Percentiles rank a stretch among this genome's conserved stretches.
These are phyloP conservation scores for Alectoria sarmentosa DNA, from an alignment of 495 filamentous ascomycete genomes.

Conservation along the genomic window DNA sequence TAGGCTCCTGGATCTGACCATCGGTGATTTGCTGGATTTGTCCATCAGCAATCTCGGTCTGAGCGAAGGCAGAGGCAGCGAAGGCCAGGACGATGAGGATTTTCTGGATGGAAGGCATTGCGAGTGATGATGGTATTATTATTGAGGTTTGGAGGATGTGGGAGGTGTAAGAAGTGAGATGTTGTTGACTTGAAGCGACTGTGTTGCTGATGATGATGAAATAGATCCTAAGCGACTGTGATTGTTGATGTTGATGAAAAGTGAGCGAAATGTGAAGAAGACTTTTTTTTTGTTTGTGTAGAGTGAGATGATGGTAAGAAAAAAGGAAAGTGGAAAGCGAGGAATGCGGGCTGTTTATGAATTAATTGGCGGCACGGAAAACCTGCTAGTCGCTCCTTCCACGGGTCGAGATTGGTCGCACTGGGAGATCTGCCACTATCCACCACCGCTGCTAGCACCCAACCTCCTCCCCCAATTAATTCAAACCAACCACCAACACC, in stretches of 20 bases:
- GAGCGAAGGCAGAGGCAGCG: constrained; percentile 16
- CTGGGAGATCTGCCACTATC: neutral
- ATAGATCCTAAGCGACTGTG: constrained; percentile 26
- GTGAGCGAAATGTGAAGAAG: constrained; percentile 11
- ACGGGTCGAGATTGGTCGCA: neutral
- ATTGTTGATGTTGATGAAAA: constrained; percentile 14
- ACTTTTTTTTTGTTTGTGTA: constrained; percentile 13
- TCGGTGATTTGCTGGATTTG: constrained; percentile 38
- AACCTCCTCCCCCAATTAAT: neutral
- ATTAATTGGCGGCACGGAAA: constrained; percentile 21
- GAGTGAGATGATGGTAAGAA: constrained; percentile 3
- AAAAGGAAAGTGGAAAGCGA: constrained; percentile 14
- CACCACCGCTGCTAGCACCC: neutral
- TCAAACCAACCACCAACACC: neutral
- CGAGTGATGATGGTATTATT: constrained; percentile 17
- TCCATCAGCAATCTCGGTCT: constrained; percentile 40
- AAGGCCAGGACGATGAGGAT: constrained; percentile 25
- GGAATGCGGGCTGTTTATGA: constrained; percentile 24
- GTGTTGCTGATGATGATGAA: constrained; percentile 22
- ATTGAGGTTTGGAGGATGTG: constrained; percentile 6
- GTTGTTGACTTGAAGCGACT: constrained; percentile 19
- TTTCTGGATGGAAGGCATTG: constrained; percentile 25
- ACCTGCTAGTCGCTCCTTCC: constrained; percentile 4
- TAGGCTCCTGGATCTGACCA: constrained; percentile 10
- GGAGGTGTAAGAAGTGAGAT: neutral